phyloP scores from a whole-genome alignment of 176 grass and related monocot species.

The Phoenix dactylifera region DNA sequence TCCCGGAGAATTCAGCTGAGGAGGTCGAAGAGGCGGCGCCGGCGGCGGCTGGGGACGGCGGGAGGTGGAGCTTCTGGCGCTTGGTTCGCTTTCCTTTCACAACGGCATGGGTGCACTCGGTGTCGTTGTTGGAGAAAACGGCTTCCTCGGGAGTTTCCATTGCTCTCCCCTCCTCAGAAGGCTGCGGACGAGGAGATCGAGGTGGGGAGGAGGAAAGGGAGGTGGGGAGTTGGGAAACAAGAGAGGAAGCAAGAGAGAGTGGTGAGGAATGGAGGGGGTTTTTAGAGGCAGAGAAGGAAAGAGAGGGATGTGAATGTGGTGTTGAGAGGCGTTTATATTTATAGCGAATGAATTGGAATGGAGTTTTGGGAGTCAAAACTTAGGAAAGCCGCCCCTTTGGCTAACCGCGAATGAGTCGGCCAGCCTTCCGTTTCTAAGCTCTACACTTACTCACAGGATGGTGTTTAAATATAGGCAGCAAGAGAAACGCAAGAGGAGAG shows the following conservation, averaged over 20 bases:
- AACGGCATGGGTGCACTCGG: not conserved
- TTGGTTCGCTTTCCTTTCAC: conserved; percentile 17
- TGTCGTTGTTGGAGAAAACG: not conserved
- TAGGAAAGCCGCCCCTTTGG: not conserved
- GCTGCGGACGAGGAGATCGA: not conserved
- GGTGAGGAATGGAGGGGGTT: too few species aligned
- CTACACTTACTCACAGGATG: conserved; percentile 2
- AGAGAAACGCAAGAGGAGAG: conserved; percentile 6
- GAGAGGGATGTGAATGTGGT: too few species aligned
- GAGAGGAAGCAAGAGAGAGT: too few species aligned
- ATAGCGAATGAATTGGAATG: not conserved
- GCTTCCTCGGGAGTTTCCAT: not conserved
- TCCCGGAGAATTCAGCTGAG: conserved; percentile 11
- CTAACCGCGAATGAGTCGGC: conserved; percentile 1
- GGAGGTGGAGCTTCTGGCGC: conserved; percentile 1
- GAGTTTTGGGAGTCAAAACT: not conserved
- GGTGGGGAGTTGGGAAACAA: too few species aligned
- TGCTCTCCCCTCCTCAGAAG: not conserved
- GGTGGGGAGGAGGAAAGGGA: too few species aligned
- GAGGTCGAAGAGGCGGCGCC: not conserved
- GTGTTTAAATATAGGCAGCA: not conserved
- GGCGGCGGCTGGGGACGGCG: not conserved
- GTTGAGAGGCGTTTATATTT: not conserved
- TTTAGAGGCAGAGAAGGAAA: too few species aligned
- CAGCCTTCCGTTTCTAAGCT: conserved; percentile 2